Conservation (phyloP, 2,329 filamentous ascomycete genomes). For the Ambrosiella cleistominuta region DNA sequence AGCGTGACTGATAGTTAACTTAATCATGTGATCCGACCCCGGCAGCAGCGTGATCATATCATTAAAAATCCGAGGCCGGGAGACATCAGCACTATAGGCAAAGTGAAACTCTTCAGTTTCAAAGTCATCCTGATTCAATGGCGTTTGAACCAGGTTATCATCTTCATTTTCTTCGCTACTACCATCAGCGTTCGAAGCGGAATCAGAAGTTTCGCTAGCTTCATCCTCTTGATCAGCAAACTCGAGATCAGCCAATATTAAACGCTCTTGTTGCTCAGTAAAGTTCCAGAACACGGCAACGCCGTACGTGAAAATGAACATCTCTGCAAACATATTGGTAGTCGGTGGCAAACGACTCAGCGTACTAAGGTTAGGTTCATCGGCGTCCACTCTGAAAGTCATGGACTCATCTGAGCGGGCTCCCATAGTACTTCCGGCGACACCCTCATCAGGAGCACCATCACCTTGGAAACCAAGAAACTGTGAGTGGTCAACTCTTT, state of each 20-base stretch:
- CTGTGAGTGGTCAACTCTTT: slow-evolving; percentile 52
- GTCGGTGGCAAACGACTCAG: slow-evolving; percentile 47
- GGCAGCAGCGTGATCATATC: slow-evolving; percentile 97
- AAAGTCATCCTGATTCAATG: slow-evolving; percentile 74
- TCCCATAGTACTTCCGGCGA: not conserved
- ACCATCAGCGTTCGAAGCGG: not conserved
- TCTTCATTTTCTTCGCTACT: slow-evolving; percentile 9
- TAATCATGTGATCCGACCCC: slow-evolving; percentile 92
- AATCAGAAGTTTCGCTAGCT: slow-evolving; percentile 26
- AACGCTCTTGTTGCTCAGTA: slow-evolving; percentile 86
- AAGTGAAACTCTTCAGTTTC: slow-evolving; percentile 98
- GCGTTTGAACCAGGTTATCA: slow-evolving; percentile 47
- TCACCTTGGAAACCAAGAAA: slow-evolving; percentile 9
- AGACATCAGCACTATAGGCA: slow-evolving; percentile 76
- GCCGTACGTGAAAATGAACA: slow-evolving; percentile 94
- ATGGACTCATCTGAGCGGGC: not conserved
- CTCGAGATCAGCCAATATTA: slow-evolving; percentile 83
- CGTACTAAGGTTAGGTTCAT: slow-evolving; percentile 8
- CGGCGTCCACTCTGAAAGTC: slow-evolving; percentile 8
- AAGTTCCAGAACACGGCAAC: slow-evolving; percentile 99
- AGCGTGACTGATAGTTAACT: slow-evolving; percentile 89
- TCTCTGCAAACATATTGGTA: slow-evolving; percentile 69
- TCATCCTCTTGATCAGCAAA: slow-evolving; percentile 60
- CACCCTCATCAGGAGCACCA: slow-evolving; percentile 16
- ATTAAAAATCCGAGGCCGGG: slow-evolving; percentile 84